Conservation (phyloP, 1,284 basidiomycete species). For the Inonotus obliquus region DNA sequence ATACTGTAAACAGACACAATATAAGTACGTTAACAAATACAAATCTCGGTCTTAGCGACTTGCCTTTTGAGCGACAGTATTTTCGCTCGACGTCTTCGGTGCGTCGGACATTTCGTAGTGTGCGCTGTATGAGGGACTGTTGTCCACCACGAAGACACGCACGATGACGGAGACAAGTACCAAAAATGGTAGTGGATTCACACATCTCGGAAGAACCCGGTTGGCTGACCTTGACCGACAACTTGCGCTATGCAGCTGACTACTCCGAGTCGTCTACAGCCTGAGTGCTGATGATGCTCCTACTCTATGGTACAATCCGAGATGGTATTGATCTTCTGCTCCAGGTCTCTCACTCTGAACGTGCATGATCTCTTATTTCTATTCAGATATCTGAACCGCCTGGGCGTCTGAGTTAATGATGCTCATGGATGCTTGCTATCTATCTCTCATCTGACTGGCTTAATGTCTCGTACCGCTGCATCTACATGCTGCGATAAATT, state of each 20-base stretch:
- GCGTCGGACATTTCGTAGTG: constrained; percentile 5
- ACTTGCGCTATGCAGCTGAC: background rate
- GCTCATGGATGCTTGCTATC: too few relatives aligned
- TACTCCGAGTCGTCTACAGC: too few relatives aligned
- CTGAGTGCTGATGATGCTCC: too few relatives aligned
- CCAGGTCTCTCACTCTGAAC: too few relatives aligned
- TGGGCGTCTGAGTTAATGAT: too few relatives aligned
- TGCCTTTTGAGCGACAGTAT: constrained; percentile 20
- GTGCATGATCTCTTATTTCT: too few relatives aligned
- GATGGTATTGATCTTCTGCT: too few relatives aligned
- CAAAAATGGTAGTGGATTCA: background rate
- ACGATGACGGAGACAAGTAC: background rate
- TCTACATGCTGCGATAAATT: too few relatives aligned
- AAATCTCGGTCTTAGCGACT: background rate
- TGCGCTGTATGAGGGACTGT: background rate
- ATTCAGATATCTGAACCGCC: too few relatives aligned
- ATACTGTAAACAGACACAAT: constrained; percentile 50
- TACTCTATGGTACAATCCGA: too few relatives aligned
- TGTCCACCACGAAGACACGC: background rate
- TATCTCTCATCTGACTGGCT: too few relatives aligned
- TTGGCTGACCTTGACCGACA: background rate
- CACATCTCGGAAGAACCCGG: background rate
- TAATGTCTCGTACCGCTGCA: too few relatives aligned
- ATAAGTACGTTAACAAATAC: constrained; percentile 6
- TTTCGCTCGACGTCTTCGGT: constrained; percentile 17